Conservation (phyloP, 805 yeast genomes). For the Yarrowia keelungensis region DNA sequence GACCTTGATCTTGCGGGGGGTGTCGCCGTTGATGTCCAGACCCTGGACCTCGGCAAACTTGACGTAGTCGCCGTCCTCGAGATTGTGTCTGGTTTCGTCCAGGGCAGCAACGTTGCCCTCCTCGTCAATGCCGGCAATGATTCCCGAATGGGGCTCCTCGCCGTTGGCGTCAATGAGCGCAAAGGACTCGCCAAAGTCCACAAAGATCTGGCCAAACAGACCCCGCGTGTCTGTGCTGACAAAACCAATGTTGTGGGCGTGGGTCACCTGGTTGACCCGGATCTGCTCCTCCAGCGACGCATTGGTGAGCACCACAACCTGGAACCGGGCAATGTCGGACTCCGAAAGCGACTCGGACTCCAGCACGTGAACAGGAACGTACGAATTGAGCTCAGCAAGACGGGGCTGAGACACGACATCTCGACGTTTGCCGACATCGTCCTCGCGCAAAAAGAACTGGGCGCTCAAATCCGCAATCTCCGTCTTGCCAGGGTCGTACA, state of each 20-base stretch:
- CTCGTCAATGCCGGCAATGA: conserved; percentile 84
- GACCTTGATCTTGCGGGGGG: conserved; percentile 77
- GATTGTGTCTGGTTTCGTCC: conserved; percentile 90
- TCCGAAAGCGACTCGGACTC: conserved; percentile 59
- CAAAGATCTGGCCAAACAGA: conserved; percentile 84
- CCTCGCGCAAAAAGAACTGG: conserved; percentile 79
- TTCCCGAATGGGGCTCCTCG: conserved; percentile 88
- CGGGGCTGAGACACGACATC: conserved; percentile 72
- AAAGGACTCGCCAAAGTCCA: conserved; percentile 86
- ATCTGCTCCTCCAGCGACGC: conserved; percentile 75
- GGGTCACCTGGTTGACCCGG: conserved; percentile 76
- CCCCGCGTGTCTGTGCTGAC: conserved; percentile 86
- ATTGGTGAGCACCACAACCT: conserved; percentile 85
- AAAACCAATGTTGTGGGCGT: conserved; percentile 73
- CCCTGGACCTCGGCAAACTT: conserved; percentile 88
- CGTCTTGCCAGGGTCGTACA: conserved; percentile 81
- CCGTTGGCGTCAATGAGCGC: conserved; percentile 86
- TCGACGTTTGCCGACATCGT: conserved; percentile 78
- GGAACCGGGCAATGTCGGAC: conserved; percentile 62
- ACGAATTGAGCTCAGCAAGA: conserved; percentile 83
- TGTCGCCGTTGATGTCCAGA: conserved; percentile 74
- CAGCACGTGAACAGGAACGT: conserved; percentile 82
- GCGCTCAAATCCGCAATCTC: conserved; percentile 77
- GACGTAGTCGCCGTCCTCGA: conserved; percentile 90
- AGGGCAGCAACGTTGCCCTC: conserved; percentile 93